Percentiles rank a stretch among this genome's conserved stretches.
Conservation (phyloP, 129 eudicot species). For the Lonicera japonica region DNA sequence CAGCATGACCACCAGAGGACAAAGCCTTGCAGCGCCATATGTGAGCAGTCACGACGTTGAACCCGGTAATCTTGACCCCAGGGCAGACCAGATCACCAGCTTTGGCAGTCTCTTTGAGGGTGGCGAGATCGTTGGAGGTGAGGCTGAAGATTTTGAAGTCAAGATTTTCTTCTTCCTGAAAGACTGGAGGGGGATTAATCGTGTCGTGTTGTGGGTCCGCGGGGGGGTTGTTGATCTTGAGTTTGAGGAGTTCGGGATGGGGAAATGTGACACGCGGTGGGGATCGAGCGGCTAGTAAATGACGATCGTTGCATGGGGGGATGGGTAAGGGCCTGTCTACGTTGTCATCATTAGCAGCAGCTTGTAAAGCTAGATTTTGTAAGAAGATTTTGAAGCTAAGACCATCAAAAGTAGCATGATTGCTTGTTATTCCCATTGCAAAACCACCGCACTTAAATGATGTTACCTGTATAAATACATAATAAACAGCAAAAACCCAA, state of each 20-base stretch:
- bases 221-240: conserved; percentile 27
- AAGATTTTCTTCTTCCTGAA: conserved; percentile 40
- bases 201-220: conserved; percentile 22
- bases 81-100: too few species aligned
- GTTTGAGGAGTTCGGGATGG: conserved; percentile 69
- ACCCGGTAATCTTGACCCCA: conserved; percentile 46
- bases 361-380: conserved; percentile 58
- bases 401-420: conserved; percentile 75
- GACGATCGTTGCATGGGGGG: conserved; percentile 68
- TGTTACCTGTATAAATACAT: conserved; percentile 51
- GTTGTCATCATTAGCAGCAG: too few species aligned
- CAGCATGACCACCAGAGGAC: too few species aligned
- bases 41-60: conserved; percentile 72
- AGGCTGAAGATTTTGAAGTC: conserved; percentile 58
- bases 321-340: conserved; percentile 43
- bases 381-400: conserved; percentile 57
- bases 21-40: conserved; percentile 91
- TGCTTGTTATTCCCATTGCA: conserved; percentile 63
- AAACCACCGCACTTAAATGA: conserved; percentile 88
- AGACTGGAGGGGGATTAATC: conserved; percentile 48
- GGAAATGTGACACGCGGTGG: conserved; percentile 75
- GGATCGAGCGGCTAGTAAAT: conserved; percentile 61
- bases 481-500: background rate
- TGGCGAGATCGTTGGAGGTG: conserved; percentile 38
- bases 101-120: conserved; percentile 50